A percentile compares a stretch with the other conserved stretches of the same genome.
Evolutionary conservation across 2,329 filamentous ascomycete genomes (phyloP).

Genomic region (Colletotrichum eremochloae): DNA sequence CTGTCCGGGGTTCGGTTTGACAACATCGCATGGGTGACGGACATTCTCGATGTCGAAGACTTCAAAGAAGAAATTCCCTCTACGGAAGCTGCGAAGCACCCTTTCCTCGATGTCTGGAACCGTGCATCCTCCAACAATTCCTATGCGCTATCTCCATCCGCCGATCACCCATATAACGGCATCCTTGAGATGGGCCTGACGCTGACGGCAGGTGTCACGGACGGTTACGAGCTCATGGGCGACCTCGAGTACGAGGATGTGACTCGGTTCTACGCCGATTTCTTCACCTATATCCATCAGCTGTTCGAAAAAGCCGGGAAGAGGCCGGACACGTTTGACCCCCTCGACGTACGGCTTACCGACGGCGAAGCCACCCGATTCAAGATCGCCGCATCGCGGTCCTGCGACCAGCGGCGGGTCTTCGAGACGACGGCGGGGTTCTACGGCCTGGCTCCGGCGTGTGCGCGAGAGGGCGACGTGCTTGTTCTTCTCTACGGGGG

Average conservation of each 20-base stretch:
- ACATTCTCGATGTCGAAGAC: conserved; percentile 2
- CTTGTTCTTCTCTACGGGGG: conserved; percentile 11
- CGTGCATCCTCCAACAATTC: conserved; percentile 1
- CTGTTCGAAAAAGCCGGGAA: too few species aligned
- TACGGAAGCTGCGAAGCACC: neutral
- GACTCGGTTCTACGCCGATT: too few species aligned
- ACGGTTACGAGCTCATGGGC: conserved; percentile 7
- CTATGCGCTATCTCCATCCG: neutral
- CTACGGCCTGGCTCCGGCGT: too few species aligned
- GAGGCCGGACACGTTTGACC: too few species aligned
- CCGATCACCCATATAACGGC: neutral
- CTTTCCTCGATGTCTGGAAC: conserved; percentile 21
- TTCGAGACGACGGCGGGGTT: too few species aligned
- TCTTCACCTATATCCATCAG: too few species aligned
- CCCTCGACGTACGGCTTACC: too few species aligned
- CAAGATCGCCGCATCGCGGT: too few species aligned
- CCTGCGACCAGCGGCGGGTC: too few species aligned
- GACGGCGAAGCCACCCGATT: too few species aligned
- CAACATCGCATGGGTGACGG: conserved; percentile 15
- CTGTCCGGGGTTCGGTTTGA: conserved; percentile 22
- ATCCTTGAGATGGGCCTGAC: conserved; percentile 17
- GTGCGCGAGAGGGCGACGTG: conserved; percentile 3
- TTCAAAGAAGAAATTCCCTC: conserved; percentile 12
- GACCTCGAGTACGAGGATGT: too few species aligned
- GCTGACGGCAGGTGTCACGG: conserved; percentile 14